Evolutionary conservation across 345 rosid species (phyloP), one percentile per base, ranked within the genome.

Genomic region (Populus davidiana): DNA sequence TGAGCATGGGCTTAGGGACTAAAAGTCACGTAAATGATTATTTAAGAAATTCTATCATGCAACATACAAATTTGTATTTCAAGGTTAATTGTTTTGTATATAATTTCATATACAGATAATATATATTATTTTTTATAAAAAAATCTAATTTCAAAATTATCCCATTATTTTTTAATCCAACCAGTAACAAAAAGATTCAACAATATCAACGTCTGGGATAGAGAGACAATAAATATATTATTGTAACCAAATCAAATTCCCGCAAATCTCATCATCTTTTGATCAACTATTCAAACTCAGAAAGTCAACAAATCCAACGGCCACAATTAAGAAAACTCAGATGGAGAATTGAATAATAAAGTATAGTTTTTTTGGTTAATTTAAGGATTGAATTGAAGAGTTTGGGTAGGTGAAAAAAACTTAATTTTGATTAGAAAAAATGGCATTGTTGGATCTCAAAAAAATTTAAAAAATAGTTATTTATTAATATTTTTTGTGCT

Each of bases 361-460:
- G 43, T 65, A 67, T n/a, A 67, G 21, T 35, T 74, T 68, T 41
- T 18, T 29, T 11, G 38, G 54, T n/a, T 21, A 82, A 81, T 50
- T 83, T 65, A 1, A 5, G 27, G 35, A 50, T 20, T 44, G 29
- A 73, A 69, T 41, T 47, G 6, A 8, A 38, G 35, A 23, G 64
- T 36, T 6, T 35, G 9, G 2, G 49, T 61, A 54, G 29, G 38
- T 17, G 5, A 61, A 77, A 80, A 79, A 85, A 88, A 81, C 85
- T 88, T 87, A 84, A 78, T 79, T 52, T 78, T 21, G 73, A 72
- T 70, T 78, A 73, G 81, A 77, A 81, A 83, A 79, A 62, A 77
- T 78, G 87, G 77, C 85, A 85, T 82, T 84, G 81, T 20, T 79
- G 88, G 88, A 88, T 86, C 91, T 83, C 78, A 77, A 44, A 77